Percentiles rank a stretch among this genome's conserved stretches.
These are phyloP conservation scores for Cyberlindnera sargentensis DNA, from an alignment of 805 yeast species.

Conservation along the genomic window DNA sequence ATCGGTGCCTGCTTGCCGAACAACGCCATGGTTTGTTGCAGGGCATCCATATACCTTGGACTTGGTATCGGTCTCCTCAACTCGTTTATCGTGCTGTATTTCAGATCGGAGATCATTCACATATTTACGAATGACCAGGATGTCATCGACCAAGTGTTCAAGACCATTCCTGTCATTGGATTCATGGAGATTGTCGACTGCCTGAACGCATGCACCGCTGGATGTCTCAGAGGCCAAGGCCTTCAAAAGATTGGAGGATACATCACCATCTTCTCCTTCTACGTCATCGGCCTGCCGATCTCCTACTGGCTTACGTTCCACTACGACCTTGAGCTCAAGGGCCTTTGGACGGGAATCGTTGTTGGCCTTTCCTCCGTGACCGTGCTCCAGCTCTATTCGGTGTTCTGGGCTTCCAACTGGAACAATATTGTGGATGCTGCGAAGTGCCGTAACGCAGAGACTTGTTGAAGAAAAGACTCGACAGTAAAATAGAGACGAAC, in stretches of 20 bases:
- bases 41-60: conserved; percentile 38
- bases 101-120: conserved; percentile 43
- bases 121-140: conserved; percentile 56
- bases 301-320: conserved; percentile 52
- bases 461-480: too few species aligned
- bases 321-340: conserved; percentile 41
- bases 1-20: conserved; percentile 50
- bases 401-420: conserved; percentile 46
- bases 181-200: conserved; percentile 66
- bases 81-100: conserved; percentile 40
- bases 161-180: conserved; percentile 57
- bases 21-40: conserved; percentile 39
- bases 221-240: conserved; percentile 81
- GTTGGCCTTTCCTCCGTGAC: conserved; percentile 48
- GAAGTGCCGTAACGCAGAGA: conserved; percentile 25
- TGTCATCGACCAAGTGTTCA: conserved; percentile 46
- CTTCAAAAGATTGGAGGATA: conserved; percentile 72
- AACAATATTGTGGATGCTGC: conserved; percentile 40
- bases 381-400: conserved; percentile 39
- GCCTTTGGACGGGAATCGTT: conserved; percentile 77
- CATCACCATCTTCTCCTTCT: conserved; percentile 62
- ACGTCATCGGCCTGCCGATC: conserved; percentile 65
- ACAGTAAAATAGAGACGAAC: too few species aligned
- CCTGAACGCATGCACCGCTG: conserved; percentile 67
- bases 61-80: conserved; percentile 41